Evolutionary conservation across 495 filamentous ascomycete species (phyloP).

Genomic region (Neurospora terricola): DNA sequence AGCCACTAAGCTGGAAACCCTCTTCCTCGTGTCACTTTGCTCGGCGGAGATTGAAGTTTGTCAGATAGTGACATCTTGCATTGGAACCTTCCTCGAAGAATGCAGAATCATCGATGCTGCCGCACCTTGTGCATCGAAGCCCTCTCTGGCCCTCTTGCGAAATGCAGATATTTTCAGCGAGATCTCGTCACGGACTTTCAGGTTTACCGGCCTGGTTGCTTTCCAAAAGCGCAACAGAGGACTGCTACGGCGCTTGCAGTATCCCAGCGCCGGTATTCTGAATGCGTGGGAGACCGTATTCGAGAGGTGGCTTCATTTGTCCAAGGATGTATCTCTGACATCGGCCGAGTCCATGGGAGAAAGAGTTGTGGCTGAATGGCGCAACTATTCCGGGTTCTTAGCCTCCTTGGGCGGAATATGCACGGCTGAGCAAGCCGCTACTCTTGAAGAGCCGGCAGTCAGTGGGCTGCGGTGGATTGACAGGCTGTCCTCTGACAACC

Average conservation of each 20-base stretch:
- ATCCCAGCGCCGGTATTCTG: constrained; percentile 49
- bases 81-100: constrained; percentile 53
- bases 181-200: constrained; percentile 50
- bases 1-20: constrained; percentile 44
- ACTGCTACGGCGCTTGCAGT: constrained; percentile 47
- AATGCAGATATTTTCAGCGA: constrained; percentile 52
- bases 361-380: constrained; percentile 48
- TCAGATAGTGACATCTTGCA: constrained; percentile 49
- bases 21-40: constrained; percentile 51
- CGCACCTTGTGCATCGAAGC: constrained; percentile 30
- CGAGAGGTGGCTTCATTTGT: constrained; percentile 47
- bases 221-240: constrained; percentile 53
- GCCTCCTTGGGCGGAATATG: constrained; percentile 56
- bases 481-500: constrained; percentile 44
- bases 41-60: constrained; percentile 53
- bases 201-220: constrained; percentile 54
- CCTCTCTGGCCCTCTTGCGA: constrained; percentile 42
- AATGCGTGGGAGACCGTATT: constrained; percentile 56
- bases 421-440: constrained; percentile 46
- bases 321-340: constrained; percentile 45
- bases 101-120: constrained; percentile 43
- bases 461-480: constrained; percentile 54
- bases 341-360: constrained; percentile 41
- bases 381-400: constrained; percentile 56
- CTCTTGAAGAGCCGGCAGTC: constrained; percentile 44